Conservation (phyloP, 768 basidiomycete species). For the Sporobolomyces pararoseus region DNA sequence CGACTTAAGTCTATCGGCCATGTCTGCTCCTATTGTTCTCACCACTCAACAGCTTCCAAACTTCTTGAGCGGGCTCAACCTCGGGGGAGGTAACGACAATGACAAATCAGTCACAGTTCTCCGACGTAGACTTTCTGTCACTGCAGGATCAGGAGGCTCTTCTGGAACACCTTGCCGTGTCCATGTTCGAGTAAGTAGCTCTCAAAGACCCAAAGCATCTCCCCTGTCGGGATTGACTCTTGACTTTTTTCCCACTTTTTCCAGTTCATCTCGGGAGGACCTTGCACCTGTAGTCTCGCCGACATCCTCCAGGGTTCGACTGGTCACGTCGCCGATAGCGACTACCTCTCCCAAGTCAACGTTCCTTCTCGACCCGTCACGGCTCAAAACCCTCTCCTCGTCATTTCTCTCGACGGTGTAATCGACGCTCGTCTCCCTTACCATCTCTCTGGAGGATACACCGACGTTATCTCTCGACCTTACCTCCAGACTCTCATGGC, state of each 20-base stretch:
- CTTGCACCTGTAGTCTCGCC: neutral
- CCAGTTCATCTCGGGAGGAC: neutral
- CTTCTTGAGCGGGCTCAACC: neutral
- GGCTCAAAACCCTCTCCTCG: constrained; percentile 17
- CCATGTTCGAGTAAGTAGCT: constrained; percentile 8
- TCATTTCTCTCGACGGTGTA: constrained; percentile 30
- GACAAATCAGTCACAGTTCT: no score
- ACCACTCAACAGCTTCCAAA: neutral
- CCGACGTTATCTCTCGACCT: constrained; percentile 25
- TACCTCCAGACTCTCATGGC: constrained; percentile 26
- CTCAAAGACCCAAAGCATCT: no score
- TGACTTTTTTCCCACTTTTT: neutral
- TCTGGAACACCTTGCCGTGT: neutral
- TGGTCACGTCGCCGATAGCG: neutral
- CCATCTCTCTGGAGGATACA: constrained; percentile 28
- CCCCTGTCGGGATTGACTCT: neutral
- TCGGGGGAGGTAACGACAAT: neutral
- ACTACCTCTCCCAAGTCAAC: constrained; percentile 15
- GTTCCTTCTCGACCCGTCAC: neutral
- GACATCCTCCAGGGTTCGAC: neutral
- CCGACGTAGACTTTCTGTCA: neutral
- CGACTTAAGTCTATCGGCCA: no score
- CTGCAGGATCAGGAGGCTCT: neutral
- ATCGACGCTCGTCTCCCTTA: constrained; percentile 26
- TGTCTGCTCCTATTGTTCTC: neutral